A percentile compares a stretch with the other conserved stretches of the same genome.
Evolutionary conservation across 129 eudicot genomes (phyloP).

Genomic region (Pulicaria dysenterica): DNA sequence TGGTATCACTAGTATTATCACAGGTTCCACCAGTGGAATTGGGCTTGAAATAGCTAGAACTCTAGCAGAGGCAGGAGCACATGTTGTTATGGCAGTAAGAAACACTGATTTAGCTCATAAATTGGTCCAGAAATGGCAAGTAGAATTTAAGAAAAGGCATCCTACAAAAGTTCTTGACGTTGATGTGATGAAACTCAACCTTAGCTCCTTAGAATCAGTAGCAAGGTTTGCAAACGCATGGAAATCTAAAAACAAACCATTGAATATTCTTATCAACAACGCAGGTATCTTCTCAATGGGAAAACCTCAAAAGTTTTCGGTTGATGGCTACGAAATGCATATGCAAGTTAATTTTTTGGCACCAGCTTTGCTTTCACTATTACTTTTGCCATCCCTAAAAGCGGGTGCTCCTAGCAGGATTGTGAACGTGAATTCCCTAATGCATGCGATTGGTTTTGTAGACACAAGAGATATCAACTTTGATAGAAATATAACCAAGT

Average conservation of each 20-base stretch:
- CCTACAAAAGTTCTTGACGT: neutral
- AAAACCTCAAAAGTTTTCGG: constrained; percentile 32
- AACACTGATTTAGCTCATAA: constrained; percentile 33
- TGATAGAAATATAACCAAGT: constrained; percentile 16
- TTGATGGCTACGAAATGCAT: constrained; percentile 43
- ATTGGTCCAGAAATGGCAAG: constrained; percentile 37
- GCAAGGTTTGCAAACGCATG: constrained; percentile 33
- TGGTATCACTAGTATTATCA: constrained; percentile 48
- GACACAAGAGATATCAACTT: constrained; percentile 45
- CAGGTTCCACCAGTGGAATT: constrained; percentile 62
- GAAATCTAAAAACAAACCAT: constrained; percentile 36
- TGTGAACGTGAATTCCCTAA: constrained; percentile 44
- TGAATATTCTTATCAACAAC: constrained; percentile 47
- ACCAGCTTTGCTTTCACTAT: constrained; percentile 41
- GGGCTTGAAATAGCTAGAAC: constrained; percentile 49
- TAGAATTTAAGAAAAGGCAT: neutral
- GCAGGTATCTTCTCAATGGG: constrained; percentile 52
- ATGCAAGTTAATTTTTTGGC: constrained; percentile 52
- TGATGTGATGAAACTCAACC: constrained; percentile 47
- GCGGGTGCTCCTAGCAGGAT: constrained; percentile 39
- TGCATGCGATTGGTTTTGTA: constrained; percentile 44
- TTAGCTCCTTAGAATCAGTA: constrained; percentile 37
- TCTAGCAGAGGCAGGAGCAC: constrained; percentile 41
- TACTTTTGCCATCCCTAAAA: constrained; percentile 39
- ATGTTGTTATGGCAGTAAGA: constrained; percentile 46